These are phyloP conservation scores for Phytopythium montanum DNA, from an alignment of 352 stramenopile species.

Conservation along the genomic window DNA sequence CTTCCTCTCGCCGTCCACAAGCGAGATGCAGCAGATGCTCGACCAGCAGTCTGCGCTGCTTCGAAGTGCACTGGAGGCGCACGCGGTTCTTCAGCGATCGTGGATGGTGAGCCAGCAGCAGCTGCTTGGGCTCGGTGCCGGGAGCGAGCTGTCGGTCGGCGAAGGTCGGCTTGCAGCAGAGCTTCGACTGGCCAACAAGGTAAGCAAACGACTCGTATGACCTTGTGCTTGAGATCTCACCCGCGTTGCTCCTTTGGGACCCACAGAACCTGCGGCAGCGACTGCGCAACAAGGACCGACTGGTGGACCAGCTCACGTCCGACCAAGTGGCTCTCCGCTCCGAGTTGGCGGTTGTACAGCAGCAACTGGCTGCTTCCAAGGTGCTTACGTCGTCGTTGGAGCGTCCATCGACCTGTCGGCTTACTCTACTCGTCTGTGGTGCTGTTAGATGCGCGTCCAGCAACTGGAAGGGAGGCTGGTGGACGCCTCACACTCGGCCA, in stretches of 20 bases:
- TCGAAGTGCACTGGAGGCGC: constrained; percentile 62
- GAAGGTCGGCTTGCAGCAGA: constrained; percentile 80
- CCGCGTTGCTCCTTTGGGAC: neutral
- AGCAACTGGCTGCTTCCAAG: constrained; percentile 58
- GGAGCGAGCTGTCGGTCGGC: constrained; percentile 64
- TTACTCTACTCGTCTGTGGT: neutral
- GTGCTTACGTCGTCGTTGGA: constrained; percentile 13
- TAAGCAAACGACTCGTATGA: constrained; percentile 19
- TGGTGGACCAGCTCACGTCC: constrained; percentile 75
- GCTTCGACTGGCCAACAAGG: constrained; percentile 81
- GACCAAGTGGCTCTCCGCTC: constrained; percentile 60
- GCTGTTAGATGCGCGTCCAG: constrained; percentile 1
- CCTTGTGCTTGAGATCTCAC: neutral
- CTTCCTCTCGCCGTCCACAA: constrained; percentile 80
- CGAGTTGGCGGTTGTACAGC: constrained; percentile 57
- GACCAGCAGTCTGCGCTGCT: constrained; percentile 76
- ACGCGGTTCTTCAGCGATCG: constrained; percentile 68
- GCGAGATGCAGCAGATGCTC: constrained; percentile 89
- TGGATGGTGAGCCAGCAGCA: constrained; percentile 79
- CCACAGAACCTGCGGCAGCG: constrained; percentile 71
- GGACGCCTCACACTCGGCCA: neutral
- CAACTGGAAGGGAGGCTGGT: constrained; percentile 6
- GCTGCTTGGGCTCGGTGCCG: constrained; percentile 50
- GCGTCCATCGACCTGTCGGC: neutral
- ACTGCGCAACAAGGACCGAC: constrained; percentile 79